These are phyloP conservation scores for Anthoceros angustus DNA, from an alignment of 225 moss, liverwort and hornwort species.

Conservation along the genomic window DNA sequence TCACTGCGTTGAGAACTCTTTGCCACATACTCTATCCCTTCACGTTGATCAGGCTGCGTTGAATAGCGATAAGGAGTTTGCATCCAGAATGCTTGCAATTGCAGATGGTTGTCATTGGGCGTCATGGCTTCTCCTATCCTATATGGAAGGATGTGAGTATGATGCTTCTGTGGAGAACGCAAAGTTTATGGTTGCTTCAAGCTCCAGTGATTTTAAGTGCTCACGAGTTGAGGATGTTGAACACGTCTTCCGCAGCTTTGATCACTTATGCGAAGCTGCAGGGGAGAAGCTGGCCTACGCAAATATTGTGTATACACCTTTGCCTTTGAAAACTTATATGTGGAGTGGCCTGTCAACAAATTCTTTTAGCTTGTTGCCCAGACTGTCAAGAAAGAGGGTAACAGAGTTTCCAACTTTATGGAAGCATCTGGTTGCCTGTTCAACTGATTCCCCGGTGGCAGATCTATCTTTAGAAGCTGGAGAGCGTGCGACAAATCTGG, in stretches of 20 bases:
- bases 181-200: constrained; percentile 34
- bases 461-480: constrained; percentile 11
- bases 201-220: constrained; percentile 15
- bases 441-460: not conserved
- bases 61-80: constrained; percentile 62
- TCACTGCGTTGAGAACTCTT: constrained; percentile 65
- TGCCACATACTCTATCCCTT: constrained; percentile 57
- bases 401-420: constrained; percentile 57
- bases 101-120: constrained; percentile 83
- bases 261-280: constrained; percentile 35
- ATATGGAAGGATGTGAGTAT: constrained; percentile 67
- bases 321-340: constrained; percentile 65
- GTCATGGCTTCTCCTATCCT: constrained; percentile 74
- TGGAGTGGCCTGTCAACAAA: constrained; percentile 18
- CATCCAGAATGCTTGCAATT: constrained; percentile 43
- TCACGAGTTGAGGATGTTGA: constrained; percentile 26
- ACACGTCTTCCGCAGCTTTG: constrained; percentile 35
- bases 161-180: constrained; percentile 80
- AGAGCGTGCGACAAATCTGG: constrained; percentile 37
- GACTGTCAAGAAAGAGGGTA: not conserved
- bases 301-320: constrained; percentile 77
- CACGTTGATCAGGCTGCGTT: constrained; percentile 70
- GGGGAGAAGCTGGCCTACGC: constrained; percentile 62
- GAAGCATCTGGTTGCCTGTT: constrained; percentile 10
- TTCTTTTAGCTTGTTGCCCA: not conserved